A percentile compares a stretch with the other conserved stretches of the same genome.
phyloP scores from a whole-genome alignment of 1,284 basidiomycete genomes.

The Leccinum insigne region DNA sequence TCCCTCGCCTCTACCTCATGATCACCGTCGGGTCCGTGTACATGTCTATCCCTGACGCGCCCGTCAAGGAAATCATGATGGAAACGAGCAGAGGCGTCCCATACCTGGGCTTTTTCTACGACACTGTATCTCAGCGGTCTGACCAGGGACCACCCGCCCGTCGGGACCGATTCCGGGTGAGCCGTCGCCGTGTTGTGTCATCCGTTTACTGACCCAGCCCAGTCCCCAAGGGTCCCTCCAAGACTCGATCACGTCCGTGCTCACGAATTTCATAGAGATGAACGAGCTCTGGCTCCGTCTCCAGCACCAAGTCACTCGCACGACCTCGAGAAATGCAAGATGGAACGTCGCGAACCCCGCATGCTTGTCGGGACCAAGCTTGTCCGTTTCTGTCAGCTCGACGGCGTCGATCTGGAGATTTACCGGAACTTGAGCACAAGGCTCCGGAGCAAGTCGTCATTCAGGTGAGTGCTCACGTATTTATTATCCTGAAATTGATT shows the following conservation, averaged over 20 bases:
- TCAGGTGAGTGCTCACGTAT: no score
- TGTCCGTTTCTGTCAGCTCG: no score
- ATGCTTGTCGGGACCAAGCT: no score
- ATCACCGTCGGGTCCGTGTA: slow-evolving; percentile 97
- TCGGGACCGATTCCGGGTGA: slow-evolving; percentile 81
- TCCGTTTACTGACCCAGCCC: not conserved
- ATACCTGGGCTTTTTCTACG: slow-evolving; percentile 91
- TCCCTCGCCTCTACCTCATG: slow-evolving; percentile 95
- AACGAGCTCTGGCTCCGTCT: slow-evolving; percentile 98
- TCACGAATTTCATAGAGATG: slow-evolving; percentile 99
- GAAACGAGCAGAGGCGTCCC: slow-evolving; percentile 97
- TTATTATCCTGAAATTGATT: no score
- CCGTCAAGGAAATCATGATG: slow-evolving; percentile 97
- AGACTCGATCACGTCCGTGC: slow-evolving; percentile 71
- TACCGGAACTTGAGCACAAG: no score
- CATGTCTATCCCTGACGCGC: slow-evolving; percentile 95
- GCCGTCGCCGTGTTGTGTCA: slow-evolving; percentile 27
- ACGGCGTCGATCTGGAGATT: no score
- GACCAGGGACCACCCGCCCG: slow-evolving; percentile 90
- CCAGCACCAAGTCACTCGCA: slow-evolving; percentile 93
- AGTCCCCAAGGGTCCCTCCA: slow-evolving; percentile 89
- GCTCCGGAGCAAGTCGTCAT: no score
- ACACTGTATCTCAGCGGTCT: slow-evolving; percentile 93
- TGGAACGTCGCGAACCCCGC: no score
- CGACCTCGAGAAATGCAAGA: slow-evolving; percentile 40